phyloP scores from a whole-genome alignment of 768 basidiomycete species.

The Butyriboletus loyo region DNA sequence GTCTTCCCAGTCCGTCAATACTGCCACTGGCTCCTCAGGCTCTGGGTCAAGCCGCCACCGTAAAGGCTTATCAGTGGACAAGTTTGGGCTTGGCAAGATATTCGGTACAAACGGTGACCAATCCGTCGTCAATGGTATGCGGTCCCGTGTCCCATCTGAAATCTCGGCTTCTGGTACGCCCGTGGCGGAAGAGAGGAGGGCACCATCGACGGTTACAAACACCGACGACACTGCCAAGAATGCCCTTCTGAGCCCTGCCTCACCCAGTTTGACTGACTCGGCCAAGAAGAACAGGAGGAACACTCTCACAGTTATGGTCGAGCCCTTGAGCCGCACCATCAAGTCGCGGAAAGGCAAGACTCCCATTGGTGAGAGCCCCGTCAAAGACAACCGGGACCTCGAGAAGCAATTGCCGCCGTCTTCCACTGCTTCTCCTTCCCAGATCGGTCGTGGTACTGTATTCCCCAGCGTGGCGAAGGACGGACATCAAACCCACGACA shows the following conservation, averaged over 20 bases:
- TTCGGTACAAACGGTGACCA: conserved; percentile 48
- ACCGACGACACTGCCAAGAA: conserved; percentile 25
- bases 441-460: conserved; percentile 23
- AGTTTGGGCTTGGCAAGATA: conserved; percentile 74
- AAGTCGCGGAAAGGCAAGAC: conserved; percentile 37
- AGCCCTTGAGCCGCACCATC: conserved; percentile 58
- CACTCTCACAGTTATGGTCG: conserved; percentile 85
- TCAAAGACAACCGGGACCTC: conserved; percentile 42
- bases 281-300: conserved; percentile 69
- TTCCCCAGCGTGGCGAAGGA: conserved; percentile 29
- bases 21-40: conserved; percentile 33
- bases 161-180: conserved; percentile 29
- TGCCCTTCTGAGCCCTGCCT: conserved; percentile 37
- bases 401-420: conserved; percentile 34
- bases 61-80: conserved; percentile 74
- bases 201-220: conserved; percentile 1
- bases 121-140: conserved; percentile 28
- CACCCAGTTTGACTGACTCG: conserved; percentile 23
- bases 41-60: conserved; percentile 52
- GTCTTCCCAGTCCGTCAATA: conserved; percentile 28
- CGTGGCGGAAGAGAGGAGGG: conserved; percentile 18
- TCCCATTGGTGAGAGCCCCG: conserved; percentile 34
- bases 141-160: conserved; percentile 44
- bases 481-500: conserved; percentile 31
- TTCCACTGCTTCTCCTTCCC: conserved; percentile 30